A percentile compares a stretch with the other conserved stretches of the same genome.
phyloP scores from a whole-genome alignment of 805 yeast species.

The Hanseniaspora lindneri region DNA sequence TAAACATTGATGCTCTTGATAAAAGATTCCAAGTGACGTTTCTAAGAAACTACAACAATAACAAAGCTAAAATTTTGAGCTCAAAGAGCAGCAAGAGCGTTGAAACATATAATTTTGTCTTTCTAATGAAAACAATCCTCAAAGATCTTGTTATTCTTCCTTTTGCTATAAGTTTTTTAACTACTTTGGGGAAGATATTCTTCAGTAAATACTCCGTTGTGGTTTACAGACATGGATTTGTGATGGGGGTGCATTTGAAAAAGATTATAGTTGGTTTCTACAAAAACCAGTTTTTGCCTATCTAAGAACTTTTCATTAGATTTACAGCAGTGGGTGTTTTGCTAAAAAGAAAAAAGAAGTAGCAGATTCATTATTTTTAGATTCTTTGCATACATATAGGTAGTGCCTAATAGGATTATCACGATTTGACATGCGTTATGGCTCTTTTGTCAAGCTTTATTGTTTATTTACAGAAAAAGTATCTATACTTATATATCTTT shows the following conservation, averaged over 20 bases:
- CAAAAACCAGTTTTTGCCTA: neutral
- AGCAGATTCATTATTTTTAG: no score
- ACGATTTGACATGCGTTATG: no score
- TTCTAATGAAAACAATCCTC: neutral
- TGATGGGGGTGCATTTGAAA: conserved; percentile 12
- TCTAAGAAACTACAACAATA: neutral
- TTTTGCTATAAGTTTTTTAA: conserved; percentile 5
- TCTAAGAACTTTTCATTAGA: no score
- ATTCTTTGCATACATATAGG: no score
- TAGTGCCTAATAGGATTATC: no score
- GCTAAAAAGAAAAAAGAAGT: no score
- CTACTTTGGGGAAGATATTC: conserved; percentile 5
- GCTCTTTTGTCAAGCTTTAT: neutral
- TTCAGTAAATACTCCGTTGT: conserved; percentile 6
- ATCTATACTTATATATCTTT: conserved; percentile 14
- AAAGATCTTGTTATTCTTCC: conserved; percentile 8
- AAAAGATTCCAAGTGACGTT: conserved; percentile 13
- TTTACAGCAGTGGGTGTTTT: no score
- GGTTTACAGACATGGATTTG: conserved; percentile 14
- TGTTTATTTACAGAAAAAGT: neutral
- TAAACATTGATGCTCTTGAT: conserved; percentile 7
- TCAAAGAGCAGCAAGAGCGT: neutral
- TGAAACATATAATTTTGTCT: neutral
- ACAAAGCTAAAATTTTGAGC: neutral
- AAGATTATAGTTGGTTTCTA: neutral